Percentiles rank a stretch among this genome's conserved stretches.
These are phyloP conservation scores for Leccinum truebloodii DNA, from an alignment of 768 basidiomycete genomes.

Conservation along the genomic window DNA sequence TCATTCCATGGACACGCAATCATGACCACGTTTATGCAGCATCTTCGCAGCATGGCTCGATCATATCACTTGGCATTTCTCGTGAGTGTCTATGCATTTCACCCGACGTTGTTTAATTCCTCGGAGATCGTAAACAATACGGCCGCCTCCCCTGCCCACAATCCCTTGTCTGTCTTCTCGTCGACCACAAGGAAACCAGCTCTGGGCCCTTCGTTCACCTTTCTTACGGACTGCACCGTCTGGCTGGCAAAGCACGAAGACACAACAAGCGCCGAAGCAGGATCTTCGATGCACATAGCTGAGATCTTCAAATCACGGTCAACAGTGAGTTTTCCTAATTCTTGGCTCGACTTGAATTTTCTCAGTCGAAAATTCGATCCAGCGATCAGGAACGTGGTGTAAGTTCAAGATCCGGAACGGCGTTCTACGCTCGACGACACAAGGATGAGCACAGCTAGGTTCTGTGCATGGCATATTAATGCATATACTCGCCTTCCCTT, in stretches of 20 bases:
- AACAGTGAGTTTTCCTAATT: conserved; percentile 31
- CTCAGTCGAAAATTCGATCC: conserved; percentile 1
- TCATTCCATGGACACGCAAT: conserved; percentile 76
- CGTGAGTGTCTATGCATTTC: conserved; percentile 40
- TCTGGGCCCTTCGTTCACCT: conserved; percentile 74
- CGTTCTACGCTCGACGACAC: conserved; percentile 19
- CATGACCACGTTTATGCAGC: conserved; percentile 72
- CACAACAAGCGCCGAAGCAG: conserved; percentile 15
- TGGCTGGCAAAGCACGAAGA: conserved; percentile 51
- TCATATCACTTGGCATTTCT: conserved; percentile 48
- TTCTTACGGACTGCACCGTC: conserved; percentile 70
- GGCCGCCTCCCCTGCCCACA: conserved; percentile 34
- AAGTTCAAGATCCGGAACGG: conserved; percentile 41
- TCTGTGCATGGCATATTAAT: neutral
- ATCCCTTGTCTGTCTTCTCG: conserved; percentile 37
- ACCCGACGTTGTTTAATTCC: neutral
- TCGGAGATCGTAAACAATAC: conserved; percentile 64
- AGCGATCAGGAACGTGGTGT: conserved; percentile 44
- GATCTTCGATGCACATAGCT: conserved; percentile 32
- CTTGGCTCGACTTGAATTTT: neutral
- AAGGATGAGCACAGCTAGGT: neutral
- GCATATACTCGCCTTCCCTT: neutral
- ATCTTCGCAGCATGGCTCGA: conserved; percentile 53
- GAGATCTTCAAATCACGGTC: conserved; percentile 47
- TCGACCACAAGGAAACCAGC: conserved; percentile 60